These are phyloP conservation scores for Cryphonectria parasitica DNA, from an alignment of 2,329 filamentous ascomycete species.

Conservation along the genomic window DNA sequence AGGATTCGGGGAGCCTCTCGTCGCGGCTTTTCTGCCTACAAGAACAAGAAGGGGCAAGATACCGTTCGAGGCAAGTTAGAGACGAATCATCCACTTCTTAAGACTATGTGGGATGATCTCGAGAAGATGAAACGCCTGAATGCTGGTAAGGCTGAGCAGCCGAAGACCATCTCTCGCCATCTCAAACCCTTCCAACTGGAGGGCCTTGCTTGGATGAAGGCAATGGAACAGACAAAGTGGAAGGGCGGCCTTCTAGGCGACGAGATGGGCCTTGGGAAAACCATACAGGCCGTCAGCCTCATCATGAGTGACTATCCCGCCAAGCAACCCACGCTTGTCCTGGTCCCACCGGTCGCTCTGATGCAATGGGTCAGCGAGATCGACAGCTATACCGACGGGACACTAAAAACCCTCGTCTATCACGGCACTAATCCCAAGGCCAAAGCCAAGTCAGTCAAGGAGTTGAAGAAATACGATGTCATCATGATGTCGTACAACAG, in stretches of 20 bases:
- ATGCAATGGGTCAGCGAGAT: constrained; percentile 95
- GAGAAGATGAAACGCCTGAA: constrained; percentile 69
- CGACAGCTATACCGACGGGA: constrained; percentile 80
- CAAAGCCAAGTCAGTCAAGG: constrained; percentile 74
- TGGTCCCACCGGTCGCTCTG: constrained; percentile 89
- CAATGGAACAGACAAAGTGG: constrained; percentile 75
- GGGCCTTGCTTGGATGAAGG: constrained; percentile 91
- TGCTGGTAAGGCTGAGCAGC: constrained; percentile 67
- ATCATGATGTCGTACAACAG: constrained; percentile 97
- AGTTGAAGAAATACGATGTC: constrained; percentile 83
- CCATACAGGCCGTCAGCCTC: constrained; percentile 87
- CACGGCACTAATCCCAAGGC: constrained; percentile 84
- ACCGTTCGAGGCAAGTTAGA: constrained; percentile 56
- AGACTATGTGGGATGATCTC: constrained; percentile 80
- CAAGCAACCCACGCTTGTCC: constrained; percentile 79
- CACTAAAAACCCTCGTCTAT: constrained; percentile 86
- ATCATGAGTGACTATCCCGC: constrained; percentile 97
- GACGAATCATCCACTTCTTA: constrained; percentile 19
- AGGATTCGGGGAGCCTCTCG: constrained; percentile 33
- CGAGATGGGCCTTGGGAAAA: constrained; percentile 99
- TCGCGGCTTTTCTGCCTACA: constrained; percentile 40
- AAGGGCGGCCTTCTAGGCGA: constrained; percentile 91
- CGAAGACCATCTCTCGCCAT: constrained; percentile 75
- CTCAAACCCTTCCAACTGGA: constrained; percentile 94
- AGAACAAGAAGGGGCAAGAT: constrained; percentile 36